phyloP scores from a whole-genome alignment of 371 early-diverging fungal genomes.

The Mortierella sp. region DNA sequence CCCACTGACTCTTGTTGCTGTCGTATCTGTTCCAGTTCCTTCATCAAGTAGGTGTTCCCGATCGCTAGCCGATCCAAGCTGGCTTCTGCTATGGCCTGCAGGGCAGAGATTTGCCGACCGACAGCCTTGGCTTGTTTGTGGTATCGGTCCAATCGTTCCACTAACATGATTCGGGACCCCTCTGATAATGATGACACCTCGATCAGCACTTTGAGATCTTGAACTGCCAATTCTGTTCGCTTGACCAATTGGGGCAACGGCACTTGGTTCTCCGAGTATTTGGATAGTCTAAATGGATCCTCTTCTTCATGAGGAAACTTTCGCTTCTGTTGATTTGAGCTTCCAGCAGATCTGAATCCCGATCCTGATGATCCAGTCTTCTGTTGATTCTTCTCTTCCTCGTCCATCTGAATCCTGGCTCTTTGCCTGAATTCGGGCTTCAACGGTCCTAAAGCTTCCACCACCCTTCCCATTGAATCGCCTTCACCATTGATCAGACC shows the following conservation, averaged over 20 bases:
- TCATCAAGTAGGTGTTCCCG: conserved; percentile 27
- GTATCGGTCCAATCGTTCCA: conserved; percentile 19
- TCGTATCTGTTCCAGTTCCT: conserved; percentile 36
- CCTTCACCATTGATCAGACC: conserved; percentile 33
- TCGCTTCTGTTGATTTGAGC: conserved; percentile 1
- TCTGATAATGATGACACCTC: conserved; percentile 20
- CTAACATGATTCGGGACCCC: conserved; percentile 8
- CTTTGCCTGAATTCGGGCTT: conserved; percentile 4
- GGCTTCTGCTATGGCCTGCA: conserved; percentile 40
- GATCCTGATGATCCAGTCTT: background rate
- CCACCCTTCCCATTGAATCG: conserved; percentile 16
- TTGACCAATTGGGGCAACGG: conserved; percentile 36
- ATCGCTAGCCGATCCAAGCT: conserved; percentile 41
- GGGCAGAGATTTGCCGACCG: conserved; percentile 24
- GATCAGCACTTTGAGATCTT: conserved; percentile 39
- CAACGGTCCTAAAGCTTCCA: conserved; percentile 17
- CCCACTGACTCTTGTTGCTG: conserved; percentile 9
- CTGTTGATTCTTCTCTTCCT: no score
- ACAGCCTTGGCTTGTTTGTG: conserved; percentile 27
- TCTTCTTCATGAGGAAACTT: conserved; percentile 6
- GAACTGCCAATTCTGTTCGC: conserved; percentile 32
- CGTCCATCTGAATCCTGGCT: background rate
- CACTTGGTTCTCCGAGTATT: background rate
- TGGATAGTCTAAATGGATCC: conserved; percentile 21
- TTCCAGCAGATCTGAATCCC: background rate